Evolutionary conservation across 208 protist genomes (phyloP).

Genomic region (Wallacemonas rigidus): DNA sequence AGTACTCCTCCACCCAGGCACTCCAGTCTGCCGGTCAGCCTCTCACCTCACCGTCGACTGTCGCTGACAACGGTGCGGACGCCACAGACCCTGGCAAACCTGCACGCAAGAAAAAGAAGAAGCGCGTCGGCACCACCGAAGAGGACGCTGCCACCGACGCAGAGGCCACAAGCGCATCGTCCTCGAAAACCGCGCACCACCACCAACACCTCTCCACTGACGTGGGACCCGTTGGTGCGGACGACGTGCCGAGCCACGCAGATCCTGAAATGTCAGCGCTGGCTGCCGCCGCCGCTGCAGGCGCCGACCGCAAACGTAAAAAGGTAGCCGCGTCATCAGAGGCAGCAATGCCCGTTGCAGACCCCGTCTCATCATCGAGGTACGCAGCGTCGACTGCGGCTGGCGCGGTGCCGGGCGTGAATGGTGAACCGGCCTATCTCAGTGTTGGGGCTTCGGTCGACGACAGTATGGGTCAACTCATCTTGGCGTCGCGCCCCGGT

Average conservation of each 20-base stretch:
- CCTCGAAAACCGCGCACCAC: not conserved
- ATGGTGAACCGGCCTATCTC: conserved; percentile 54
- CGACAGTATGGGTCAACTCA: conserved; percentile 50
- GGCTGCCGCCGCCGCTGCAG: conserved; percentile 15
- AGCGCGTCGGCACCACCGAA: not conserved
- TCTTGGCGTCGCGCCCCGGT: conserved; percentile 56
- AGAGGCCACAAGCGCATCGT: not conserved
- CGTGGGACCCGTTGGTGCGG: not conserved
- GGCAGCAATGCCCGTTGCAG: not conserved
- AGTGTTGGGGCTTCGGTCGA: conserved; percentile 63
- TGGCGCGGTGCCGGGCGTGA: conserved; percentile 9
- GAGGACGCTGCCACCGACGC: conserved; percentile 4
- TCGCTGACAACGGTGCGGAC: not conserved
- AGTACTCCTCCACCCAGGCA: conserved; percentile 14
- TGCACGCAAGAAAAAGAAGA: conserved; percentile 23
- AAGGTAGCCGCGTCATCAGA: not conserved
- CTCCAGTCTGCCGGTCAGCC: conserved; percentile 18
- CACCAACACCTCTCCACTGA: conserved; percentile 2
- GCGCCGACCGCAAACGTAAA: conserved; percentile 16
- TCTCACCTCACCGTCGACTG: not conserved
- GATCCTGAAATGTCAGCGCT: conserved; percentile 15
- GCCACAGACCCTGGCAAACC: not conserved
- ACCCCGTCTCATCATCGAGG: too few relatives aligned
- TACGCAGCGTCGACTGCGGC: conserved; percentile 1
- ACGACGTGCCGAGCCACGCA: conserved; percentile 3